A percentile compares a stretch with the other conserved stretches of the same genome.
phyloP scores from a whole-genome alignment of 352 stramenopile species.

The Globisporangium alternatum region DNA sequence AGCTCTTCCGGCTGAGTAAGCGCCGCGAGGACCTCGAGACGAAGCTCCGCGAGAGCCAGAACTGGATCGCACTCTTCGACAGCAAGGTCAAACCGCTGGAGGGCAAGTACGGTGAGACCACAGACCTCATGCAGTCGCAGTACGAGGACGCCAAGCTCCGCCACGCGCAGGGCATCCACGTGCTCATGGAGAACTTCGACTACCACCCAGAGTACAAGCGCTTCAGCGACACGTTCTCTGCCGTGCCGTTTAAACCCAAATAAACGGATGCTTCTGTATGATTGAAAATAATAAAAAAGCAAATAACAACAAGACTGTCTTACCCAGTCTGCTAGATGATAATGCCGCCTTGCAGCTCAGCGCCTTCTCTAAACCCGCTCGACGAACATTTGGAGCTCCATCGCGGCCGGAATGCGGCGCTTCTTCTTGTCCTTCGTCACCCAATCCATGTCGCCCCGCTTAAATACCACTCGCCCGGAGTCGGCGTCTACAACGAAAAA shows the following conservation, averaged over 20 bases:
- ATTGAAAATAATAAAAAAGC: not conserved
- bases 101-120: constrained; percentile 70
- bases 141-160: constrained; percentile 87
- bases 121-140: constrained; percentile 68
- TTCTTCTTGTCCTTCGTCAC: constrained; percentile 58
- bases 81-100: constrained; percentile 72
- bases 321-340: not conserved
- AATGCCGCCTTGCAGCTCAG: not conserved
- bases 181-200: constrained; percentile 88
- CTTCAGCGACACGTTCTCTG: constrained; percentile 84
- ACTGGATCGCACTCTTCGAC: constrained; percentile 69
- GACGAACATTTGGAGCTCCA: constrained; percentile 56
- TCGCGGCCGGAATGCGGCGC: constrained; percentile 53
- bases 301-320: not conserved
- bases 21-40: constrained; percentile 47
- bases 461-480: constrained; percentile 33
- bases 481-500: constrained; percentile 27
- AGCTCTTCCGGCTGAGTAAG: constrained; percentile 59
- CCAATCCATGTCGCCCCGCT: constrained; percentile 65
- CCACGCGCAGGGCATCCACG: constrained; percentile 75
- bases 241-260: constrained; percentile 74
- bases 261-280: constrained; percentile 16
- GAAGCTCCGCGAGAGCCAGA: constrained; percentile 49
- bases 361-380: not conserved
- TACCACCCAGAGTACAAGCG: constrained; percentile 90